These are phyloP conservation scores for Yamadazyma akitaensis DNA, from an alignment of 805 yeast genomes.

Conservation along the genomic window DNA sequence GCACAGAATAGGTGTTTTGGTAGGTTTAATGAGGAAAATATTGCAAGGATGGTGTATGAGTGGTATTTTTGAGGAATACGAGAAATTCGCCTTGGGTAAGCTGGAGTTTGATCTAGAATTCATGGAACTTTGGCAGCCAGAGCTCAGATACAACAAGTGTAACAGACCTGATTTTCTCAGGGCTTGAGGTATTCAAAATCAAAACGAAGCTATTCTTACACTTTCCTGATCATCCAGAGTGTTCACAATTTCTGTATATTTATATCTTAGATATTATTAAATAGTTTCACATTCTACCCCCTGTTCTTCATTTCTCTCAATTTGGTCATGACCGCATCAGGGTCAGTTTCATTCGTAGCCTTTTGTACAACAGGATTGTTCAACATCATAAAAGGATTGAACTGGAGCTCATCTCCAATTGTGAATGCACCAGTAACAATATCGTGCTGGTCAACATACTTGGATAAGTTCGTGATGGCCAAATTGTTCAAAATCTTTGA, in stretches of 20 bases:
- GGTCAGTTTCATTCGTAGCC: slow-evolving; percentile 52
- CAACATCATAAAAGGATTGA: slow-evolving; percentile 88
- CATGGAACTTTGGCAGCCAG: slow-evolving; percentile 77
- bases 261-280: no score
- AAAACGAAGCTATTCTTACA: background rate
- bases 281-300: background rate
- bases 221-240: no score
- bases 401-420: slow-evolving; percentile 71
- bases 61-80: slow-evolving; percentile 91
- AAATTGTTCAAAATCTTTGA: slow-evolving; percentile 53
- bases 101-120: slow-evolving; percentile 90
- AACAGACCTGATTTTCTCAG: slow-evolving; percentile 62
- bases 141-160: slow-evolving; percentile 43
- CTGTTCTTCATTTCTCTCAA: slow-evolving; percentile 75
- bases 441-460: slow-evolving; percentile 54
- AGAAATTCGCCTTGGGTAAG: slow-evolving; percentile 88
- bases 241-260: background rate
- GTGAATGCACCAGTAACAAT: slow-evolving; percentile 85
- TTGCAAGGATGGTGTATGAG: slow-evolving; percentile 92
- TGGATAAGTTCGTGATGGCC: slow-evolving; percentile 53
- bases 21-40: slow-evolving; percentile 83
- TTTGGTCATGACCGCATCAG: slow-evolving; percentile 61
- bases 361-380: slow-evolving; percentile 58
- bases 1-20: slow-evolving; percentile 89
- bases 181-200: slow-evolving; percentile 8